Evolutionary conservation across 768 basidiomycete genomes (phyloP).

Genomic region (Kockovaella imperatae): DNA sequence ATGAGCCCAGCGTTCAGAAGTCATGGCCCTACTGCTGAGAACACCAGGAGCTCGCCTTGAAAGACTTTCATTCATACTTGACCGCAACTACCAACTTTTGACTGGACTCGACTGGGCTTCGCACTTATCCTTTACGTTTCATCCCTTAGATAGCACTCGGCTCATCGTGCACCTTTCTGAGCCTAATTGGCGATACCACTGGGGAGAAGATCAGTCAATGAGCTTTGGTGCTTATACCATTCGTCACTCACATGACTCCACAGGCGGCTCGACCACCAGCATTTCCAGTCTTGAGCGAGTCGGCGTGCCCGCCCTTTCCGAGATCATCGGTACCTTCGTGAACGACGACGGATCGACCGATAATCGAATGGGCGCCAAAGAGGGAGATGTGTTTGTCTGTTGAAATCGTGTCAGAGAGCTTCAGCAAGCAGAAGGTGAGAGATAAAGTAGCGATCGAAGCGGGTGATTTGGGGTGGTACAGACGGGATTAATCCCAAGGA

Average conservation of each 20-base stretch:
- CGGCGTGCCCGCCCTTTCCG: constrained; percentile 60
- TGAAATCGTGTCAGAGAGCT: neutral
- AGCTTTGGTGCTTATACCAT: no score
- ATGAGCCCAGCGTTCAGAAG: no score
- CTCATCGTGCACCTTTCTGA: no score
- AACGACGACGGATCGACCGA: constrained; percentile 69
- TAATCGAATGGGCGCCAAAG: constrained; percentile 59
- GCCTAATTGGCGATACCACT: no score
- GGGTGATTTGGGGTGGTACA: neutral
- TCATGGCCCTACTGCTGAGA: no score
- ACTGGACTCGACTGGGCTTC: no score
- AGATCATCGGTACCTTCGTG: constrained; percentile 74
- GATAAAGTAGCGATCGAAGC: neutral
- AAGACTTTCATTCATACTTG: no score
- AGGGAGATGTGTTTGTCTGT: constrained; percentile 57
- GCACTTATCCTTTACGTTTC: no score
- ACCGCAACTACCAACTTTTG: no score
- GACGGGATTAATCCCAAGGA: neutral
- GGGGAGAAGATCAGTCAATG: no score
- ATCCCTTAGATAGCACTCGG: no score
- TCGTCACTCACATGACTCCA: constrained; percentile 70
- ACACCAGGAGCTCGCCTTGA: no score
- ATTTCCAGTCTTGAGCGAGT: constrained; percentile 70
- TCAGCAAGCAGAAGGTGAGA: neutral
- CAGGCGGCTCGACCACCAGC: constrained; percentile 66